Conservation (phyloP, 2,329 filamentous ascomycete genomes). For the Beauveria scarabaeidicola region DNA sequence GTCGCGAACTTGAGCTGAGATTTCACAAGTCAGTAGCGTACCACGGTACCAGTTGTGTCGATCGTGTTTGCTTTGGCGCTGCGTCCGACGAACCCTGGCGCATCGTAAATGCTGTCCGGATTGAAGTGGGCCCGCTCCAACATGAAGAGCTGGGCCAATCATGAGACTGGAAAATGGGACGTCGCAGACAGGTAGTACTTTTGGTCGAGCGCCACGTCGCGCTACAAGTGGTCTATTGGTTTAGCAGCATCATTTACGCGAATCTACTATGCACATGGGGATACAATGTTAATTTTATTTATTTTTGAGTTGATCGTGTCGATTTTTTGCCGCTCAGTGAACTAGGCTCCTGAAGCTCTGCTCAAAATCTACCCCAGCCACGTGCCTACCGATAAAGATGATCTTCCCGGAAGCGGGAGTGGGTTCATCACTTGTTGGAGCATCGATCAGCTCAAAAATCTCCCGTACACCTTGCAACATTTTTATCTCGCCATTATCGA, state of each 20-base stretch:
- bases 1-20: not conserved
- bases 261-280: not conserved
- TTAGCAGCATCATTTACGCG: not conserved
- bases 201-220: not conserved
- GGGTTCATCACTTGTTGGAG: conserved; percentile 25
- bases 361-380: conserved; percentile 44
- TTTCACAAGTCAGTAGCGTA: not conserved
- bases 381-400: conserved; percentile 52
- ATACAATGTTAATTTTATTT: not conserved
- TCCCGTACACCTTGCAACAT: conserved; percentile 89
- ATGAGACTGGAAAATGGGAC: conserved; percentile 3
- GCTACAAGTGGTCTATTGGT: not conserved
- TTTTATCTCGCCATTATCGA: conserved; percentile 57
- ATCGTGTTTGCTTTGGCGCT: conserved; percentile 5
- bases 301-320: not conserved
- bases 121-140: conserved; percentile 32
- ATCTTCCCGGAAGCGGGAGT: conserved; percentile 42
- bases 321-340: conserved; percentile 10
- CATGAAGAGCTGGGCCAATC: conserved; percentile 9
- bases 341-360: conserved; percentile 30
- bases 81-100: not conserved
- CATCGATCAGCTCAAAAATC: conserved; percentile 83
- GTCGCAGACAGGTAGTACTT: not conserved
- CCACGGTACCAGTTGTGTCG: too few species aligned
- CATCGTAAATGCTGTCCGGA: conserved; percentile 13